phyloP scores from a whole-genome alignment of 1,284 basidiomycete genomes.

The Phylloporus sp. region DNA sequence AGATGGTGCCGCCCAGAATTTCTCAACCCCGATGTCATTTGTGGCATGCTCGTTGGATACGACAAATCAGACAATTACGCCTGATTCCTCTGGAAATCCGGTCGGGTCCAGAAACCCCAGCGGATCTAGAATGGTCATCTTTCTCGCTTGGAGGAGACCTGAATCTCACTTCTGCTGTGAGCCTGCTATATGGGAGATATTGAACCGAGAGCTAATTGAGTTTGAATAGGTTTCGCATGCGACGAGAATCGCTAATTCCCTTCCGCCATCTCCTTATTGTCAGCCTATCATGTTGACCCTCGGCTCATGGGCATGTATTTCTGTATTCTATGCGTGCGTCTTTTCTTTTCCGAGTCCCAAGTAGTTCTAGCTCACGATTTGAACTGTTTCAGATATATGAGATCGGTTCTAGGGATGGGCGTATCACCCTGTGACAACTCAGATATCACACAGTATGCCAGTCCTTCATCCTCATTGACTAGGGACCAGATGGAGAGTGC shows the following conservation, averaged over 20 bases:
- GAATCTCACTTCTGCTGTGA: neutral
- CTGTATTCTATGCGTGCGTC: too few species aligned
- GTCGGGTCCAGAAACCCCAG: neutral
- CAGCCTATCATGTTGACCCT: slow-evolving; percentile 4
- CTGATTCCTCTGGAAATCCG: neutral
- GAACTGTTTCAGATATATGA: slow-evolving; percentile 5
- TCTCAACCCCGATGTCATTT: neutral
- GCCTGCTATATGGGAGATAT: neutral
- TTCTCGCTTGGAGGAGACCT: neutral
- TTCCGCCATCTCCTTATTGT: neutral
- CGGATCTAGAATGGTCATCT: neutral
- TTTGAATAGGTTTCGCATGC: neutral
- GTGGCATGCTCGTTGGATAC: neutral
- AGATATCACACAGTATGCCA: neutral
- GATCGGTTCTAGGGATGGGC: neutral
- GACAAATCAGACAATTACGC: neutral
- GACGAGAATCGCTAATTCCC: neutral
- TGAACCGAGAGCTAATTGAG: neutral
- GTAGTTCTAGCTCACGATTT: too few species aligned
- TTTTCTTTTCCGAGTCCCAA: too few species aligned
- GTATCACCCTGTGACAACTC: neutral
- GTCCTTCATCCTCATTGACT: neutral
- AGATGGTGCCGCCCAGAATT: neutral
- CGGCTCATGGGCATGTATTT: too few species aligned
- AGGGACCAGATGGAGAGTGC: neutral